phyloP scores from a whole-genome alignment of 208 protist genomes.

The Tritrichomonas foetus region DNA sequence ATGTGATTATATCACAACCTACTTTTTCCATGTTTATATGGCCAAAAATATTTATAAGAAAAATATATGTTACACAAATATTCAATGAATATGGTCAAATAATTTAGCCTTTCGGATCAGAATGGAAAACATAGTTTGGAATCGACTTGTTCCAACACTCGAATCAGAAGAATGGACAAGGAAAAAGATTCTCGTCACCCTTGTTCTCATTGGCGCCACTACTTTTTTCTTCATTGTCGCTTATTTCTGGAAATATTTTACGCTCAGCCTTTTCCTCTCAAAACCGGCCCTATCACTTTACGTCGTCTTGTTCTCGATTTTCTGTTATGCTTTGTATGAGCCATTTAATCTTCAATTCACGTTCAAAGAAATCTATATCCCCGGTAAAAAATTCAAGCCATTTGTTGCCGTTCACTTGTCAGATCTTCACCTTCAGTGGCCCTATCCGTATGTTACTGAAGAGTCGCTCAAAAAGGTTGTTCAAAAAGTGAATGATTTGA shows the following conservation, averaged over 20 bases:
- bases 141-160: not conserved
- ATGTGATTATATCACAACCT: too few species aligned
- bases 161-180: not conserved
- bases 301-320: not conserved
- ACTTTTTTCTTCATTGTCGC: not conserved
- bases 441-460: slow-evolving; percentile 30
- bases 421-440: slow-evolving; percentile 27
- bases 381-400: not conserved
- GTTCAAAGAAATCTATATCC: not conserved
- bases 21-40: too few species aligned
- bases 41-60: too few species aligned
- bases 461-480: not conserved
- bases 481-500: not conserved
- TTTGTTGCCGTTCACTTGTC: not conserved
- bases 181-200: not conserved
- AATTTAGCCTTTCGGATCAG: too few species aligned
- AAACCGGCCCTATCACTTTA: not conserved
- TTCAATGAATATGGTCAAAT: too few species aligned
- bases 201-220: not conserved
- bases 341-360: not conserved
- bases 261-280: not conserved
- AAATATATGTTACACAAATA: too few species aligned
- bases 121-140: not conserved
- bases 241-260: not conserved
- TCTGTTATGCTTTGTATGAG: not conserved